Evolutionary conservation across 371 early-diverging fungal species (phyloP).

Genomic region (Nematocida sp.): DNA sequence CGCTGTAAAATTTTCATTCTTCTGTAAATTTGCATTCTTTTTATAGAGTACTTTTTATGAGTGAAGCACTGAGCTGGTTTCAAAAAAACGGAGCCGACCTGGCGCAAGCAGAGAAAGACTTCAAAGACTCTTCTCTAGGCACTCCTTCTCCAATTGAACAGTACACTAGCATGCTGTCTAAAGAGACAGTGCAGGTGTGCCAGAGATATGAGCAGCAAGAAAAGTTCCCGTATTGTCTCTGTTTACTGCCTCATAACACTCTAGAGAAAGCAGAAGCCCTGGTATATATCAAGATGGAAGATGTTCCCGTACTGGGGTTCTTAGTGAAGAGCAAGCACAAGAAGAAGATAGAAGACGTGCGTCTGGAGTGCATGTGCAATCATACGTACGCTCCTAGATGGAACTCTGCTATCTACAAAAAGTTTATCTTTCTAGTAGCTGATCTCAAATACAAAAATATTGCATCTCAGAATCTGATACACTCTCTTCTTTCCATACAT

Average conservation of each 20-base stretch:
- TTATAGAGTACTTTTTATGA: no score
- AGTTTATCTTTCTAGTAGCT: background rate
- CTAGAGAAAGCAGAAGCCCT: background rate
- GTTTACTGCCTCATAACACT: background rate
- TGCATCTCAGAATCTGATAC: no score
- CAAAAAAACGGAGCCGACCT: background rate
- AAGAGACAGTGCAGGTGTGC: no score
- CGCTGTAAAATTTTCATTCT: slow-evolving; percentile 23
- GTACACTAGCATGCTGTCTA: background rate
- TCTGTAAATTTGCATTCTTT: no score
- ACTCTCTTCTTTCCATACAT: no score
- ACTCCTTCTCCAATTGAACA: background rate
- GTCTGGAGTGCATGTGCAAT: background rate
- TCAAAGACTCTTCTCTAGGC: background rate
- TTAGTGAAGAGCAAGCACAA: background rate
- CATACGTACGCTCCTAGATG: background rate
- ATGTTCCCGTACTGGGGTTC: background rate
- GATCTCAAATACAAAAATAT: background rate
- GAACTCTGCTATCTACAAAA: background rate
- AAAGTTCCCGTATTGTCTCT: slow-evolving; percentile 1
- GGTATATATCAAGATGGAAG: background rate
- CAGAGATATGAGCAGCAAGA: background rate
- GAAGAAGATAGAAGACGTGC: background rate
- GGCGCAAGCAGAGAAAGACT: background rate
- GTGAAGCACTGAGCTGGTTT: background rate